A percentile compares a stretch with the other conserved stretches of the same genome.
phyloP scores from a whole-genome alignment of 208 protist genomes.

The Wallacemonas sp. region DNA sequence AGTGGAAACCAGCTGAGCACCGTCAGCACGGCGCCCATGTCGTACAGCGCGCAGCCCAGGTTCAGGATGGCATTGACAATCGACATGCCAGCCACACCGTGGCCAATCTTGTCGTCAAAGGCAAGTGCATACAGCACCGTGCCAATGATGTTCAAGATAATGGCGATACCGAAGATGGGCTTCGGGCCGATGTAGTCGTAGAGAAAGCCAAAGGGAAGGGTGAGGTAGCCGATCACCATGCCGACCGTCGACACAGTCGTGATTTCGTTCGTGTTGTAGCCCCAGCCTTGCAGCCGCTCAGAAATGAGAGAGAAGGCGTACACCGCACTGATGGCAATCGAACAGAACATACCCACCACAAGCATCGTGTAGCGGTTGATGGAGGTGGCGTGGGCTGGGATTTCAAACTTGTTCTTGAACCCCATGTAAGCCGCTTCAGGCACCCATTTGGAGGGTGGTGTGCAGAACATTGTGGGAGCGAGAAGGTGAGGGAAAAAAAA shows the following conservation, averaged over 20 bases:
- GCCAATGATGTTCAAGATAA: conserved; percentile 37
- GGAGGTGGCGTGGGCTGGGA: conserved; percentile 9
- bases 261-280: conserved; percentile 44
- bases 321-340: conserved; percentile 38
- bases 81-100: conserved; percentile 39
- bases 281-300: conserved; percentile 28
- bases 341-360: conserved; percentile 46
- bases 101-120: conserved; percentile 38
- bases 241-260: conserved; percentile 60
- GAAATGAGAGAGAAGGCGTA: conserved; percentile 57
- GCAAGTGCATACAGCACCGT: conserved; percentile 38
- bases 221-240: conserved; percentile 55
- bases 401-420: conserved; percentile 27
- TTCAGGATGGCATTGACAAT: conserved; percentile 57
- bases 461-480: conserved; percentile 1
- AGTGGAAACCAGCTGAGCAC: conserved; percentile 55
- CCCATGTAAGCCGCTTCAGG: conserved; percentile 27
- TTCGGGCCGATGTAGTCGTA: conserved; percentile 63
- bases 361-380: conserved; percentile 43
- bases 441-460: conserved; percentile 17
- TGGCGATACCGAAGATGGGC: conserved; percentile 41
- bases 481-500: conserved; percentile 4
- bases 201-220: conserved; percentile 52
- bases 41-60: conserved; percentile 46
- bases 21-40: conserved; percentile 53